Evolutionary conservation across 257 asterid species (phyloP), one percentile per base, ranked within the genome.

Genomic region (Euphrasia confusa): DNA sequence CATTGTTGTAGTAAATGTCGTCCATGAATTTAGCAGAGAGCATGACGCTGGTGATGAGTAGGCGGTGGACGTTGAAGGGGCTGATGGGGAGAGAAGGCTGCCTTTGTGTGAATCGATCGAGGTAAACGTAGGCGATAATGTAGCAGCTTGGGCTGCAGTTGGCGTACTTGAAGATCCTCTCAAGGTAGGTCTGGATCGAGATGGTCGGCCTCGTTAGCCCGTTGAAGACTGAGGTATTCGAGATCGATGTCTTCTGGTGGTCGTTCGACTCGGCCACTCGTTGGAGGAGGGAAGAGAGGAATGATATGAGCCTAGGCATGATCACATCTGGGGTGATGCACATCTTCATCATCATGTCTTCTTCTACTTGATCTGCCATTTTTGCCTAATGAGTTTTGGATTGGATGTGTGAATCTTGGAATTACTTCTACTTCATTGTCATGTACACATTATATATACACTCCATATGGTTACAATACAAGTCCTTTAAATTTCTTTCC

Each of bases 21-120:
- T 93, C 99, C 99, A 87, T 79, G 96, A 93, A 93, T 69, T 93
- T 93, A 3, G 97, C 97, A 35, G 97, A 89, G 45, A 89, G 77
- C 99, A 93, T 83, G 80, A 93, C 96, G 67, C 96, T 84, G 11
- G 99, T 84, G 73, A 93, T 84, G 76, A 93, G 95, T 26, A 93
- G 70, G 12, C 99, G 71, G 59, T 93, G 99, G 21, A 89, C 89
- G 58, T 82, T 93, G 86, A 83, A 81, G 15, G 99, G 82, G 42
- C 89, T 83, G 76, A 93, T 74, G 3, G 89, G 88, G 68, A 89
- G 61, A 7, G 86, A 11, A 1, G 91, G 95, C 10, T 93, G 96
- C 4, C 87, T 68, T 68, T 80, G 94, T 24, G 94, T 80, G 72
- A 93, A 89, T 0, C 97, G 88, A 55, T 85, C 97, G 24, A 93